Percentiles rank a stretch among this genome's conserved stretches.
These are phyloP conservation scores for Dothidotthia symphoricarpi DNA, from an alignment of 2,329 filamentous ascomycete species.

Conservation along the genomic window DNA sequence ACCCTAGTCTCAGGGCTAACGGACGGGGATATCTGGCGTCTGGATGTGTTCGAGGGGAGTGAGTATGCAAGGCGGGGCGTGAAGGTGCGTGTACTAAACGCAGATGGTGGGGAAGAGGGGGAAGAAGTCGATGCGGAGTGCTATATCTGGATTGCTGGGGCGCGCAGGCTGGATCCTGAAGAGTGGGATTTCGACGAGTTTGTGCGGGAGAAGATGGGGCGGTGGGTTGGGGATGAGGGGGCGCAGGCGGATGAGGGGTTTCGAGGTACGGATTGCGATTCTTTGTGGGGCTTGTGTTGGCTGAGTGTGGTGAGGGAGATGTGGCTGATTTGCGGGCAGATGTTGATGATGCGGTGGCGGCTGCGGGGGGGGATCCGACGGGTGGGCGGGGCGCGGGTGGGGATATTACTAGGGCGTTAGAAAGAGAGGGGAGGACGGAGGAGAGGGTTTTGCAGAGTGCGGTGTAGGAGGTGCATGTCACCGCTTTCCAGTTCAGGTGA, in stretches of 20 bases:
- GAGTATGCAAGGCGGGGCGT: slow-evolving; percentile 64
- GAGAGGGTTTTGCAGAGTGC: slow-evolving; percentile 31
- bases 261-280: slow-evolving; percentile 40
- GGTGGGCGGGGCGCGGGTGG: slow-evolving; percentile 47
- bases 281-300: slow-evolving; percentile 22
- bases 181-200: slow-evolving; percentile 93
- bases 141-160: slow-evolving; percentile 53
- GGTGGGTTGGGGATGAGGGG: slow-evolving; percentile 52
- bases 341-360: slow-evolving; percentile 46
- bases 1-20: slow-evolving; percentile 75
- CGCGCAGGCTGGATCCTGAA: slow-evolving; percentile 59
- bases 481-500: no score
- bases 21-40: slow-evolving; percentile 67
- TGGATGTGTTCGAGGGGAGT: slow-evolving; percentile 79
- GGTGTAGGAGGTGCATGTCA: no score
- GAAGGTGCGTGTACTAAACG: slow-evolving; percentile 43
- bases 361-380: slow-evolving; percentile 43
- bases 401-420: slow-evolving; percentile 41
- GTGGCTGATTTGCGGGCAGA: slow-evolving; percentile 28
- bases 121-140: slow-evolving; percentile 46
- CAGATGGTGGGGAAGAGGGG: slow-evolving; percentile 31
- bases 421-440: slow-evolving; percentile 13
- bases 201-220: slow-evolving; percentile 67
- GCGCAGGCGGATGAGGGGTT: slow-evolving; percentile 49
- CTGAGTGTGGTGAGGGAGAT: neutral